Conservation (phyloP, 139 green algal species). For the Coelastrella sp. region DNA sequence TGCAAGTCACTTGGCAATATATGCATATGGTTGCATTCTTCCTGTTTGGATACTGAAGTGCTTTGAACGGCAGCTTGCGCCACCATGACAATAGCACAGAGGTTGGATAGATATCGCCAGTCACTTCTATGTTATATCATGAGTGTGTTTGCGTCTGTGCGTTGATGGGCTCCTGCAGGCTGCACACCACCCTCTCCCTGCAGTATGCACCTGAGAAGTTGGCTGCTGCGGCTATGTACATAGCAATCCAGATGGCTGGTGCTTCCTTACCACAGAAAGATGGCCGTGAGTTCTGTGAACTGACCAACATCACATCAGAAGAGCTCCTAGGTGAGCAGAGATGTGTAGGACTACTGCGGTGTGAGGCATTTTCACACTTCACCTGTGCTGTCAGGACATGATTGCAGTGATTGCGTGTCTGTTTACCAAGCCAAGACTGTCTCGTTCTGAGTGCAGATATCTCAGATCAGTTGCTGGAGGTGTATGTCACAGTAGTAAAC, state of each 20-base stretch:
- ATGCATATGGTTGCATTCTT: too few relatives aligned
- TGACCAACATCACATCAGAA: neutral
- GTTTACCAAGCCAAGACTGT: neutral
- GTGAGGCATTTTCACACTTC: too few relatives aligned
- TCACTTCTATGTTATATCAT: too few relatives aligned
- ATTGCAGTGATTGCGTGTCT: too few relatives aligned
- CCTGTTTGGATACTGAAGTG: too few relatives aligned
- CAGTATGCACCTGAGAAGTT: slow-evolving; percentile 56
- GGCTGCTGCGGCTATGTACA: slow-evolving; percentile 44
- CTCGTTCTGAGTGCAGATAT: neutral
- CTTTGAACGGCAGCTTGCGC: too few relatives aligned
- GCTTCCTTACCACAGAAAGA: neutral
- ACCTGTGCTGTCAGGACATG: too few relatives aligned
- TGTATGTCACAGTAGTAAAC: slow-evolving; percentile 13
- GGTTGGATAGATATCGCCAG: too few relatives aligned
- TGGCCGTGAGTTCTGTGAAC: slow-evolving; percentile 21
- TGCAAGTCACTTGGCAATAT: neutral
- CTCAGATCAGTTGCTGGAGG: neutral
- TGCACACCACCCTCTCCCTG: slow-evolving; percentile 59
- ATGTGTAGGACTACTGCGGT: too few relatives aligned
- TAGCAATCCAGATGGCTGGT: slow-evolving; percentile 46
- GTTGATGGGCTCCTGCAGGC: slow-evolving; percentile 35
- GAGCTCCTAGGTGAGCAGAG: slow-evolving; percentile 30
- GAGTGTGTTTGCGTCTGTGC: too few relatives aligned
- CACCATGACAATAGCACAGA: too few relatives aligned